These are phyloP conservation scores for Fonsecaea erecta DNA, from an alignment of 2,329 filamentous ascomycete species.

Conservation along the genomic window DNA sequence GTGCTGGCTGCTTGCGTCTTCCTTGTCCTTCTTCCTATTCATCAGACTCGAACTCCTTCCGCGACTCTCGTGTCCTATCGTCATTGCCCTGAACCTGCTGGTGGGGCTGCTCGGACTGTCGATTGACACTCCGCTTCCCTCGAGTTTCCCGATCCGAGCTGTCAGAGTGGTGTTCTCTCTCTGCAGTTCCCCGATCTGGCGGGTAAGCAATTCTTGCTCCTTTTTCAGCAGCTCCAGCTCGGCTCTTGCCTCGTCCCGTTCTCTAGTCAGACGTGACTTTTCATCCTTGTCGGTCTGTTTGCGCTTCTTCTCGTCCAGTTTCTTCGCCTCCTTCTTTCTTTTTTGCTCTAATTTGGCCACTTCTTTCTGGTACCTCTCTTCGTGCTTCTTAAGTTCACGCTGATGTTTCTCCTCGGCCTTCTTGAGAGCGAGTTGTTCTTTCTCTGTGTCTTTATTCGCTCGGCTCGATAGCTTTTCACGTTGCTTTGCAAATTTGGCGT, in stretches of 20 bases:
- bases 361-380: conserved; percentile 41
- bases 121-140: conserved; percentile 30
- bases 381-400: conserved; percentile 39
- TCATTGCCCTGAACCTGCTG: conserved; percentile 24
- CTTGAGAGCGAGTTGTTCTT: conserved; percentile 34
- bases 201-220: conserved; percentile 48
- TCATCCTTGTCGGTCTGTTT: conserved; percentile 49
- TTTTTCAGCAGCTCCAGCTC: conserved; percentile 53
- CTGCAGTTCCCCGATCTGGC: conserved; percentile 60
- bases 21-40: conserved; percentile 25
- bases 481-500: conserved; percentile 45
- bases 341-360: conserved; percentile 50
- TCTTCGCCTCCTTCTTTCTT: conserved; percentile 47
- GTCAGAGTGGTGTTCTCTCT: conserved; percentile 61
- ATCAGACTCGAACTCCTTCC: conserved; percentile 30
- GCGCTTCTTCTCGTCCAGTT: conserved; percentile 45
- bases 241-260: conserved; percentile 54
- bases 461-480: conserved; percentile 38
- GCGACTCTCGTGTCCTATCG: conserved; percentile 19
- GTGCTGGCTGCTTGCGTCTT: conserved; percentile 19
- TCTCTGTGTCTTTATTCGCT: conserved; percentile 32
- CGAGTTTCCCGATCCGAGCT: conserved; percentile 49
- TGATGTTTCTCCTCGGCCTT: conserved; percentile 41
- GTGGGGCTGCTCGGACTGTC: conserved; percentile 12
- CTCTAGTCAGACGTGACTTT: conserved; percentile 47